Percentiles rank a stretch among this genome's conserved stretches.
phyloP scores from a whole-genome alignment of 2,329 filamentous ascomycete genomes.

The Neofusicoccum sp. region DNA sequence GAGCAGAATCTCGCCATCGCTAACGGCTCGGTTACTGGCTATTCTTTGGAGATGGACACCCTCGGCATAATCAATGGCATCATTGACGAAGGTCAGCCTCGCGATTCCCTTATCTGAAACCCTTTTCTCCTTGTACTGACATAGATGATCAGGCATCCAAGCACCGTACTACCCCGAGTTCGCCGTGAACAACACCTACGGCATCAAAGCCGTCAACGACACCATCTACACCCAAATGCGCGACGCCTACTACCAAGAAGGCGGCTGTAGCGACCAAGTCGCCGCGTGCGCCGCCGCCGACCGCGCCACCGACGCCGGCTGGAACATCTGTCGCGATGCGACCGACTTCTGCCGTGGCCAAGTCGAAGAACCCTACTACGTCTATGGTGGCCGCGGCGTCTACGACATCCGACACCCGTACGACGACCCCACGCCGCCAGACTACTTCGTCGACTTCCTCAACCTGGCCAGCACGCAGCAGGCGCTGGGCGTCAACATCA shows the following conservation, averaged over 20 bases:
- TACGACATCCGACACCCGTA: conserved; percentile 56
- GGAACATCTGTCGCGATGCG: conserved; percentile 36
- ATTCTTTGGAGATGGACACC: conserved; percentile 56
- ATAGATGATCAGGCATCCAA: conserved; percentile 30
- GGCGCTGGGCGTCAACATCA: conserved; percentile 64
- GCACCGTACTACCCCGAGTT: conserved; percentile 51
- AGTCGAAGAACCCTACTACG: conserved; percentile 25
- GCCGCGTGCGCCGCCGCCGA: conserved; percentile 31
- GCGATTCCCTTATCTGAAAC: background rate
- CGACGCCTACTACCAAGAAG: conserved; percentile 47
- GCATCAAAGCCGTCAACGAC: conserved; percentile 51
- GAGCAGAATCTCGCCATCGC: conserved; percentile 57
- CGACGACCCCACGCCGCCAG: conserved; percentile 64
- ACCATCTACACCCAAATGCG: conserved; percentile 49
- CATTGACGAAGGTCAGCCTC: conserved; percentile 1
- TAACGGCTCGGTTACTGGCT: conserved; percentile 50
- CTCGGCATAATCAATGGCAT: conserved; percentile 56
- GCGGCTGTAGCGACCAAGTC: conserved; percentile 58
- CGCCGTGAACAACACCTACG: conserved; percentile 59
- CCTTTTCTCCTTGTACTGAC: background rate
- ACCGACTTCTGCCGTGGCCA: conserved; percentile 46
- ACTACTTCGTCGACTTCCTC: conserved; percentile 60
- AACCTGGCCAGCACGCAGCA: conserved; percentile 61
- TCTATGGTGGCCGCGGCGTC: conserved; percentile 48
- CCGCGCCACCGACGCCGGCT: background rate